Evolutionary conservation across 2,329 filamentous ascomycete genomes (phyloP).

Genomic region (Penicillium vulpinum): DNA sequence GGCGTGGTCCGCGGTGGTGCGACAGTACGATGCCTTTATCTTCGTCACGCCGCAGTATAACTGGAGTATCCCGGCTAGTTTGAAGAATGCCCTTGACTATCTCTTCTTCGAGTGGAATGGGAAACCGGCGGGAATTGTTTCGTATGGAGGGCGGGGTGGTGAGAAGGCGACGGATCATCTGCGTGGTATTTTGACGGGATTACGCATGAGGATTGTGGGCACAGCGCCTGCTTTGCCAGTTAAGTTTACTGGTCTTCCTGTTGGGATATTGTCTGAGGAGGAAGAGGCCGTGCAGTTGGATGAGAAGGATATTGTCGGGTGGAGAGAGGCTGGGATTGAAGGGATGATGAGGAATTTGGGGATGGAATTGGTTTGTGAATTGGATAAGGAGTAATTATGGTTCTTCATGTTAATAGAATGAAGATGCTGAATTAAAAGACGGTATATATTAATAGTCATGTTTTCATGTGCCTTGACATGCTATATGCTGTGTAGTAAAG

Average conservation of each 20-base stretch:
- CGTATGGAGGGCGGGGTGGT: conserved; percentile 53
- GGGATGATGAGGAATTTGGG: conserved; percentile 29
- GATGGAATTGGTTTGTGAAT: conserved; percentile 28
- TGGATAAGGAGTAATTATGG: conserved; percentile 18
- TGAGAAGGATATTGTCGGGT: conserved; percentile 22
- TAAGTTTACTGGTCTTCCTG: conserved; percentile 24
- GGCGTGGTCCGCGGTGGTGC: conserved; percentile 41
- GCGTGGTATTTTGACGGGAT: conserved; percentile 33
- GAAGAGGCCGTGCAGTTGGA: conserved; percentile 23
- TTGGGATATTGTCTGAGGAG: conserved; percentile 24
- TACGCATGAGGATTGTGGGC: conserved; percentile 38
- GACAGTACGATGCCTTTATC: conserved; percentile 40
- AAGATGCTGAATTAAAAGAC: background rate
- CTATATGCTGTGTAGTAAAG: background rate
- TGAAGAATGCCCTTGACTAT: conserved; percentile 66
- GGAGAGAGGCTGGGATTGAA: conserved; percentile 21
- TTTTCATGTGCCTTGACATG: background rate
- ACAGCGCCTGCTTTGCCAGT: conserved; percentile 33
- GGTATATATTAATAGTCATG: background rate
- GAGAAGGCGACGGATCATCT: conserved; percentile 40
- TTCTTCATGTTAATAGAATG: background rate
- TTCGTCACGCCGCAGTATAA: conserved; percentile 56
- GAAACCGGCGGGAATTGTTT: conserved; percentile 56
- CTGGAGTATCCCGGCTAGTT: conserved; percentile 52
- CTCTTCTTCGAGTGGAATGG: conserved; percentile 59